Evolutionary conservation across 768 basidiomycete species (phyloP), one percentile per base, ranked within the genome.

Genomic region (Tylopilus subfusipes): DNA sequence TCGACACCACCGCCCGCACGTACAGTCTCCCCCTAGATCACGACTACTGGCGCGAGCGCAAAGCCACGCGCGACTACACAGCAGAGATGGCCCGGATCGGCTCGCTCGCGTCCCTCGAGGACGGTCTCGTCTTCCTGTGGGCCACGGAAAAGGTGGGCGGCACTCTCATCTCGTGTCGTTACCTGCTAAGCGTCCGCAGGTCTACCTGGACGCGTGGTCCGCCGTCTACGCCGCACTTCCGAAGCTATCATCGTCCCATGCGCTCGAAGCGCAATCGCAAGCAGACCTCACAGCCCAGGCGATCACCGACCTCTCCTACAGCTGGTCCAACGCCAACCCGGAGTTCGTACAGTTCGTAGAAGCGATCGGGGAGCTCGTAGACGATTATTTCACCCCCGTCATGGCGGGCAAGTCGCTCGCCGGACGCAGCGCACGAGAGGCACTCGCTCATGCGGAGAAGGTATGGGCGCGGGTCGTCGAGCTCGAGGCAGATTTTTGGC

Each of bases 121-220:
- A 90, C 39, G 85, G 84, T 0, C 68, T 91, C 21, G 73, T 90
- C 1, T 84, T 90, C 56, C 69, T 91, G 14, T 90, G 87, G 87
- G 84, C 84, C 0, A 90, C 90, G 87, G 88, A 90, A 66, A 78
- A 80, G 73, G 88, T 87, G 40, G 21, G 69, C 54, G 7, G 5
- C 34, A 3, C 16, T 19, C 13, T 5, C 19, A 18, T 10, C 29
- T 10, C 1, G n/a, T 5, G 1, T 30, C 9, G 9, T 30, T 21
- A 30, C 22, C 27, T 13, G 24, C 42, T 50, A 19, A 50, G 40
- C 9, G 13, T 42, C 22, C 24, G 3, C 44, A 90, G 88, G 75
- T 85, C 24, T 89, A 90, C 63, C 72, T 88, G 25, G 81, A 84
- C 48, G 81, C 86, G 4, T 90, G 88, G 89, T 74, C 75, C 1